Conservation (phyloP, 805 yeast species). For the Torulaspora delbrueckii region DNA sequence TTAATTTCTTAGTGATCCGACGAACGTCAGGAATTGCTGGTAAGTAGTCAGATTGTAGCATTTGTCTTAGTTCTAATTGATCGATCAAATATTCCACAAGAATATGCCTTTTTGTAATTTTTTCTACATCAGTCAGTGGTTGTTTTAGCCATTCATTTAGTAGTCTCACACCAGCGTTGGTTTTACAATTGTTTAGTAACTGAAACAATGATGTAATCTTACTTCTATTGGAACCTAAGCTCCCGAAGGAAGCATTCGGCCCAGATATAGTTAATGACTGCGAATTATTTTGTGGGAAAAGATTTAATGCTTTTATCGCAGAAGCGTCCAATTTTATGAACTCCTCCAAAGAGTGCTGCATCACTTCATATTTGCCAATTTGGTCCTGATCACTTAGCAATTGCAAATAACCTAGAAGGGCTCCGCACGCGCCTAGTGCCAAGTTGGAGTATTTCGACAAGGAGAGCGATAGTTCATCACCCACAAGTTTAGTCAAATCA, state of each 20-base stretch:
- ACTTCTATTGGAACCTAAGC: slow-evolving; percentile 22
- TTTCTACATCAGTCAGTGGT: slow-evolving; percentile 65
- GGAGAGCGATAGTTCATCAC: slow-evolving; percentile 40
- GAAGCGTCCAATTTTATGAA: slow-evolving; percentile 89
- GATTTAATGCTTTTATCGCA: slow-evolving; percentile 80
- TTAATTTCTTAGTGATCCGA: slow-evolving; percentile 65
- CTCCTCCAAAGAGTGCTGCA: slow-evolving; percentile 65
- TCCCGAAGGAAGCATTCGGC: slow-evolving; percentile 9
- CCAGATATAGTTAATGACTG: slow-evolving; percentile 19
- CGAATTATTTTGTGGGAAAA: slow-evolving; percentile 54
- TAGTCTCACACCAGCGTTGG: slow-evolving; percentile 82
- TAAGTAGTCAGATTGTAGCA: slow-evolving; percentile 61
- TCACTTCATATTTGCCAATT: slow-evolving; percentile 51
- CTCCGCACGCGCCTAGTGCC: slow-evolving; percentile 37
- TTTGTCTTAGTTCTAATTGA: slow-evolving; percentile 60
- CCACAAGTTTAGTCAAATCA: slow-evolving; percentile 69
- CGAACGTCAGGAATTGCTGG: slow-evolving; percentile 78
- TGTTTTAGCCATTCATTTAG: slow-evolving; percentile 95
- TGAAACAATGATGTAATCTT: slow-evolving; percentile 68
- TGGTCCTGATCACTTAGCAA: slow-evolving; percentile 53
- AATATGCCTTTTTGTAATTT: slow-evolving; percentile 62
- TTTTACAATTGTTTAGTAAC: slow-evolving; percentile 79
- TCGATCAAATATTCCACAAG: slow-evolving; percentile 72
- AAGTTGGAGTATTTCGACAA: slow-evolving; percentile 28
- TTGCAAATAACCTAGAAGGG: slow-evolving; percentile 64